A percentile compares a stretch with the other conserved stretches of the same genome.
These are phyloP conservation scores for Plasmodium coatneyi DNA, from an alignment of 169 alveolate genomes.

Conservation along the genomic window DNA sequence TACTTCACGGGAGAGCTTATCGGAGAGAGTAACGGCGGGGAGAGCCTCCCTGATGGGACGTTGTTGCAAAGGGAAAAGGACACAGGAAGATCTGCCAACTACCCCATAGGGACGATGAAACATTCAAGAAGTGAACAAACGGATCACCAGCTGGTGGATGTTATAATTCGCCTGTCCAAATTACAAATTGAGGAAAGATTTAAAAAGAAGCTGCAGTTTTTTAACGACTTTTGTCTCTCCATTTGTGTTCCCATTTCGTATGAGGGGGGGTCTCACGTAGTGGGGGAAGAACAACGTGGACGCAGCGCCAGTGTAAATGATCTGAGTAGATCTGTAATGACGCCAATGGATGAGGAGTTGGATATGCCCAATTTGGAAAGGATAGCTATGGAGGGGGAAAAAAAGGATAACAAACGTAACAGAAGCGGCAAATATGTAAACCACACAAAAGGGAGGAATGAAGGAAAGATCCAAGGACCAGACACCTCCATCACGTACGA, in stretches of 20 bases:
- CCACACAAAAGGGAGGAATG: background rate
- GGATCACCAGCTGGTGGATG: background rate
- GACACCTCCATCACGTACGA: background rate
- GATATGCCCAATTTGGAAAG: background rate
- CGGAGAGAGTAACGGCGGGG: background rate
- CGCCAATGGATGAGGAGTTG: background rate
- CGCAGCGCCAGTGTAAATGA: background rate
- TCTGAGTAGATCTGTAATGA: background rate
- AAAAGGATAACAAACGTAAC: background rate
- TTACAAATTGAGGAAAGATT: background rate
- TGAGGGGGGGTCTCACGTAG: background rate
- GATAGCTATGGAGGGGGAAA: background rate
- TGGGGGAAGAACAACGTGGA: background rate
- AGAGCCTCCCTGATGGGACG: background rate
- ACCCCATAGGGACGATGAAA: background rate
- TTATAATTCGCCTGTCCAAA: slow-evolving; percentile 5
- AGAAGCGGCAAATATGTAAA: background rate
- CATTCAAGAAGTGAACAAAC: slow-evolving; percentile 7
- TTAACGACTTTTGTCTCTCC: slow-evolving; percentile 3
- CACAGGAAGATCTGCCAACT: background rate
- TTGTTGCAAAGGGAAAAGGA: background rate
- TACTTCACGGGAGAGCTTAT: background rate
- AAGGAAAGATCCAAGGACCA: background rate
- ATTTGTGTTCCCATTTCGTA: slow-evolving; percentile 30
- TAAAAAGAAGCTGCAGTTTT: background rate